Conservation (phyloP, 2,329 filamentous ascomycete species). For the Drechslerella dactyloides region DNA sequence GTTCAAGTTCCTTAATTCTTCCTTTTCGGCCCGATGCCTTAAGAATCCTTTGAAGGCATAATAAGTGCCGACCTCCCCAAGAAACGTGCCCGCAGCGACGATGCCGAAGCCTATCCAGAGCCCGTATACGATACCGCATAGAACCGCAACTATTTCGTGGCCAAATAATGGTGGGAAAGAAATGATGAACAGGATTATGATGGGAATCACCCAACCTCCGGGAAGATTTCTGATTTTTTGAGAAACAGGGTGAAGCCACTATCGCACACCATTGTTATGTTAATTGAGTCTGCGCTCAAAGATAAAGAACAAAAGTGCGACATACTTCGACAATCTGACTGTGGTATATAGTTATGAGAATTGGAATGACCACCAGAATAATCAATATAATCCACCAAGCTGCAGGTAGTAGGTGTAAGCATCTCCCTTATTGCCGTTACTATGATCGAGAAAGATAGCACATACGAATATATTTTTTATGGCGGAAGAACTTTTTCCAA, state of each 20-base stretch:
- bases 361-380: slow-evolving; percentile 55
- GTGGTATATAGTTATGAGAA: slow-evolving; percentile 45
- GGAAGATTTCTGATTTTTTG: slow-evolving; percentile 58
- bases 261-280: not conserved
- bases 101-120: slow-evolving; percentile 60
- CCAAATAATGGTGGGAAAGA: slow-evolving; percentile 61
- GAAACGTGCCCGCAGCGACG: slow-evolving; percentile 59
- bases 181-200: slow-evolving; percentile 59
- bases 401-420: not conserved
- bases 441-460: not conserved
- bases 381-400: slow-evolving; percentile 55
- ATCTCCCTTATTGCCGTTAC: not conserved
- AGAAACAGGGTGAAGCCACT: slow-evolving; percentile 58
- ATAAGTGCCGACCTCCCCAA: slow-evolving; percentile 59
- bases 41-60: slow-evolving; percentile 60
- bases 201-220: slow-evolving; percentile 59
- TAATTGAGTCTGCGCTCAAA: not conserved
- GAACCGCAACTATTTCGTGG: slow-evolving; percentile 59
- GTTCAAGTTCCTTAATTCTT: slow-evolving; percentile 60
- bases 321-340: slow-evolving; percentile 57
- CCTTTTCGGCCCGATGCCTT: slow-evolving; percentile 57
- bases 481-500: slow-evolving; percentile 41
- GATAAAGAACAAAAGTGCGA: not conserved
- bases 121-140: slow-evolving; percentile 60
- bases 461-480: slow-evolving; percentile 47